Base-by-base conservation (phyloP, 805 yeast genomes). In the Zygosaccharomyces bailii region DNA sequence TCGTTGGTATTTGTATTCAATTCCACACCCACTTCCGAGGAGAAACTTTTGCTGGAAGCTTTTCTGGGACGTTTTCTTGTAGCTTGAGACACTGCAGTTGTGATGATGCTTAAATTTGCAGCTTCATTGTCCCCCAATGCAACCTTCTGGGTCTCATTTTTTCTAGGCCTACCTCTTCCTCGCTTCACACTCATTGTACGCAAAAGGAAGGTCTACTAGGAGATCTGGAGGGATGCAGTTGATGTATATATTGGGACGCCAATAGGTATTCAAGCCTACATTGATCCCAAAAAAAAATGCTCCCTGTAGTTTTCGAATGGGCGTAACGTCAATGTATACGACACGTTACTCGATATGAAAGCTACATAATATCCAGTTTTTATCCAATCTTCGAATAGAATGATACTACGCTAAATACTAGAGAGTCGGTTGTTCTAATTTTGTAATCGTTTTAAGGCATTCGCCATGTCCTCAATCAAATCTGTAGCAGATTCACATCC, bases 401-500 rank as follows among this genome's bases (percentile, higher is more conserved):
- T n/a, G n/a, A n/a, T n/a, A n/a, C n/a, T n/a, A n/a, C n/a, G n/a
- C n/a, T n/a, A n/a, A n/a, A n/a, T n/a, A n/a, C n/a, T n/a, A n/a
- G n/a, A n/a, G n/a, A n/a, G n/a, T n/a, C n/a, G n/a, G n/a, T n/a
- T 21, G 8, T 21, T 21, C 25, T 21, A 9, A 18, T 5, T 16
- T 25, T 25, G 30, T 14, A 37, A 10, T 25, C 25, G 32, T n/a
- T 13, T 16, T 14, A 37, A 61, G 5, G 86, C 91, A n/a, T 63
- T 65, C n/a, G 68, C 72, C 11, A 90, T 68, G 59, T 91, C 97
- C 0, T 65, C 73, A 41, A 88, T 84, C 55, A 90, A 71, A 58
- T 90, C 97, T 3, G 84, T 76, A 2, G 78, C 70, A 53, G 84
- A 76, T 62, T 90, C 96, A 37, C 82, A 73, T 17, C 97, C 98